Evolutionary conservation across 352 stramenopile species (phyloP).

Genomic region (Globisporangium splendens): DNA sequence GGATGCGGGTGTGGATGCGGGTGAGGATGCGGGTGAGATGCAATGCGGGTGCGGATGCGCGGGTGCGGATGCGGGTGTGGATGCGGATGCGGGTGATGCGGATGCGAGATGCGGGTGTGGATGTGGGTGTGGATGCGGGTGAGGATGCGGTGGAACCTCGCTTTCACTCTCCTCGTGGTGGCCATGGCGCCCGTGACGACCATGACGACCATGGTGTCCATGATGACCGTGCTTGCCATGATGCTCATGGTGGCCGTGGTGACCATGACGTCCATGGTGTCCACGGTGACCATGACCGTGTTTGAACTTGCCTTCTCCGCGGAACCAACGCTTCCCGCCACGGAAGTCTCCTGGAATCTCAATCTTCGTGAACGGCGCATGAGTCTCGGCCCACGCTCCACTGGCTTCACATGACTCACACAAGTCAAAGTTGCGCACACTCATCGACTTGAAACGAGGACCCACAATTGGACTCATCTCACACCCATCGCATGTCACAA

Average conservation of each 20-base stretch:
- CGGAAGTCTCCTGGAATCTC: slow-evolving; percentile 24
- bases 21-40: background rate
- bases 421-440: slow-evolving; percentile 62
- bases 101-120: slow-evolving; percentile 3
- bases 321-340: slow-evolving; percentile 26
- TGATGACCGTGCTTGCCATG: slow-evolving; percentile 8
- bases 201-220: slow-evolving; percentile 10
- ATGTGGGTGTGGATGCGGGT: slow-evolving; percentile 13
- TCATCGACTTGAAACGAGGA: slow-evolving; percentile 61
- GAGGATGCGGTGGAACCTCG: background rate
- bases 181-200: slow-evolving; percentile 9
- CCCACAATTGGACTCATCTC: slow-evolving; percentile 60
- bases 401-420: slow-evolving; percentile 54
- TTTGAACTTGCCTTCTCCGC: slow-evolving; percentile 22
- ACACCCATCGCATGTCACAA: slow-evolving; percentile 59
- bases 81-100: slow-evolving; percentile 11
- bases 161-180: slow-evolving; percentile 7
- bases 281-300: slow-evolving; percentile 15
- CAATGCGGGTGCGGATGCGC: too few species aligned
- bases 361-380: slow-evolving; percentile 58
- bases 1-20: background rate
- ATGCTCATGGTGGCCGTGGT: slow-evolving; percentile 17
- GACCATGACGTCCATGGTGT: slow-evolving; percentile 11
- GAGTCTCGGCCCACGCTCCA: slow-evolving; percentile 38
- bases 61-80: background rate